phyloP scores from a whole-genome alignment of 2,329 filamentous ascomycete species.

The Botrytis sinoallii region DNA sequence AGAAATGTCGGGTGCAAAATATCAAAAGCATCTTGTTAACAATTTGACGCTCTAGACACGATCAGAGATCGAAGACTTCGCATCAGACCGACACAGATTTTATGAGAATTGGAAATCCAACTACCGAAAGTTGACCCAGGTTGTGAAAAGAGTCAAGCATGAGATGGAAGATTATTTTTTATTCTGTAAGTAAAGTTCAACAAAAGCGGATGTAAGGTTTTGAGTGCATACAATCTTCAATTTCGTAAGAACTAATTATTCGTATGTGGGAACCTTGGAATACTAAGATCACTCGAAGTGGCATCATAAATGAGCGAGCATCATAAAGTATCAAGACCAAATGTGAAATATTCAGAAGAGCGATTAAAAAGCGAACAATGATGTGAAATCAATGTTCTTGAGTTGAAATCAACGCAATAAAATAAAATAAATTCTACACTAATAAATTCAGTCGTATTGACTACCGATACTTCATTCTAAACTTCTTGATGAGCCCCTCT shows the following conservation, averaged over 20 bases:
- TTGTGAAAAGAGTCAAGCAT: not conserved
- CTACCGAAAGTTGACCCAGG: not conserved
- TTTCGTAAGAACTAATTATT: no score
- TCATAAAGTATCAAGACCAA: no score
- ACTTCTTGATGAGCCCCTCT: no score
- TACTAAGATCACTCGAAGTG: not conserved
- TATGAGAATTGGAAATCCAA: not conserved
- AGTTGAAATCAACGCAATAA: not conserved
- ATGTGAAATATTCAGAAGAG: not conserved
- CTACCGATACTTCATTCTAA: not conserved
- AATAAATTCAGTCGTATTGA: not conserved
- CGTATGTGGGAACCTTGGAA: not conserved
- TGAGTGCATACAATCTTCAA: no score
- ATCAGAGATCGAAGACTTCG: not conserved
- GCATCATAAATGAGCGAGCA: not conserved
- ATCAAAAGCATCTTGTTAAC: not conserved
- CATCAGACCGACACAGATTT: not conserved
- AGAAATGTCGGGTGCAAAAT: fast-evolving
- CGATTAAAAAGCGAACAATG: not conserved
- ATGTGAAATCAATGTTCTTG: not conserved
- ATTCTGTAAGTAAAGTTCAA: not conserved
- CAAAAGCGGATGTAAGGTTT: not conserved
- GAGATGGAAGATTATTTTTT: not conserved
- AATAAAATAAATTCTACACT: not conserved
- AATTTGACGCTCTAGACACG: not conserved